These are phyloP conservation scores for Coemansia erecta DNA, from an alignment of 192 early-diverging fungal genomes.

Conservation along the genomic window DNA sequence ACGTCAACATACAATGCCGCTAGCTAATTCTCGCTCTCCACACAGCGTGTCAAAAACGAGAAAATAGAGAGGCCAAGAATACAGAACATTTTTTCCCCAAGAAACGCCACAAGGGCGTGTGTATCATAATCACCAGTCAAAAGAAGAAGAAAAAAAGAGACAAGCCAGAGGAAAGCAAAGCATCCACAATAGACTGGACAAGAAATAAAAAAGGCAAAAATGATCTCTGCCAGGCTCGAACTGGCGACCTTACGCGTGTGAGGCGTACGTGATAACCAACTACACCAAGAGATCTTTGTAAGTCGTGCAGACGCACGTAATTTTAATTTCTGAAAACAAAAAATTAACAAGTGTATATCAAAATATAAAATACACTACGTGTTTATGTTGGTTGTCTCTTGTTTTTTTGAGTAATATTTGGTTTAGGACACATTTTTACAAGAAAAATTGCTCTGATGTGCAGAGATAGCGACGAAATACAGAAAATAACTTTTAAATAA, in stretches of 20 bases:
- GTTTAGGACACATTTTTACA: too few species aligned
- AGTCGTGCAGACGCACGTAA: not conserved
- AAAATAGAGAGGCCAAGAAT: not conserved
- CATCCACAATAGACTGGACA: not conserved
- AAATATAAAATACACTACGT: not conserved
- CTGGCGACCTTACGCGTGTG: constrained; percentile 48
- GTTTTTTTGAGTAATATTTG: too few species aligned
- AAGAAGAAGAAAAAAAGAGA: not conserved
- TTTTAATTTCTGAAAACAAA: too few species aligned
- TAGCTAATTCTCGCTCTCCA: too few species aligned
- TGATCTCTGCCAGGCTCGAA: constrained; percentile 44
- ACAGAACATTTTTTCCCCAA: not conserved
- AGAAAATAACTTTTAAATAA: too few species aligned
- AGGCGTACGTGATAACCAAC: constrained; percentile 48
- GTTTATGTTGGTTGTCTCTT: too few species aligned
- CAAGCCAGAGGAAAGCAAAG: not conserved
- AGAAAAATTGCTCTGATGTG: too few species aligned
- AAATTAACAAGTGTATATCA: too few species aligned
- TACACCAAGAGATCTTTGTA: constrained; percentile 26
- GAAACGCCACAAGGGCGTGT: not conserved
- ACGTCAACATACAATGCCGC: too few species aligned
- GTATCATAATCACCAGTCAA: not conserved
- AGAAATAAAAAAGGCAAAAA: constrained; percentile 8
- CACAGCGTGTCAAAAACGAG: not conserved
- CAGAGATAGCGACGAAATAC: too few species aligned